Evolutionary conservation across 73 alveolate genomes (phyloP).

Genomic region (Tetrahymena borealis): DNA sequence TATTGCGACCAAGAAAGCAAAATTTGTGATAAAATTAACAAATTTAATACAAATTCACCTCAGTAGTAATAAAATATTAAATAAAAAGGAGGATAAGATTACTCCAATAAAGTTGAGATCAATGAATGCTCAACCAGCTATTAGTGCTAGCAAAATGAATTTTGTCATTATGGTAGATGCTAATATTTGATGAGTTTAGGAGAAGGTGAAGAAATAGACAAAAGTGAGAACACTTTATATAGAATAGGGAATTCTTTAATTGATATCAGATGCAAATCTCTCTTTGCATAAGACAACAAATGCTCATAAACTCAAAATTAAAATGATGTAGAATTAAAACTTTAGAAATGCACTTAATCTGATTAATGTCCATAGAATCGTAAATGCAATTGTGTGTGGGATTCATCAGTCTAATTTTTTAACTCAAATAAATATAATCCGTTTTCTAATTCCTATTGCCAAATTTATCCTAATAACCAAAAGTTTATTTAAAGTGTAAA

Average conservation of each 20-base stretch:
- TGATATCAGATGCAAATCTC: background rate
- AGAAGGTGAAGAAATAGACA: background rate
- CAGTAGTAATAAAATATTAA: background rate
- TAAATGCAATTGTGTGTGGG: background rate
- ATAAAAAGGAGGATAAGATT: background rate
- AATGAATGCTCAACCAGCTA: background rate
- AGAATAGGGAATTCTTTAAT: background rate
- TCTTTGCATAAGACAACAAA: background rate
- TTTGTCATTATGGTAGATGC: background rate
- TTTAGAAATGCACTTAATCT: background rate
- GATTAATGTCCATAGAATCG: background rate
- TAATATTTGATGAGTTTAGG: background rate
- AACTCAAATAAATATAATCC: background rate
- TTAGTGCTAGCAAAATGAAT: background rate
- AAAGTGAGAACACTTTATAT: background rate
- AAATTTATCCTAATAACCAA: background rate
- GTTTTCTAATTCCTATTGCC: background rate
- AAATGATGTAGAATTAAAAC: background rate
- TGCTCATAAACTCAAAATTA: background rate
- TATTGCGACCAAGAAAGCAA: background rate
- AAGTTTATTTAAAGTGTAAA: background rate
- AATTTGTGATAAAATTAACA: background rate
- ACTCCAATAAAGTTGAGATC: background rate
- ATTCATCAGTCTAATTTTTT: background rate
- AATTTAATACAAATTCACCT: background rate